phyloP scores from a whole-genome alignment of 352 stramenopile genomes.

The Ophiocytium majus region DNA sequence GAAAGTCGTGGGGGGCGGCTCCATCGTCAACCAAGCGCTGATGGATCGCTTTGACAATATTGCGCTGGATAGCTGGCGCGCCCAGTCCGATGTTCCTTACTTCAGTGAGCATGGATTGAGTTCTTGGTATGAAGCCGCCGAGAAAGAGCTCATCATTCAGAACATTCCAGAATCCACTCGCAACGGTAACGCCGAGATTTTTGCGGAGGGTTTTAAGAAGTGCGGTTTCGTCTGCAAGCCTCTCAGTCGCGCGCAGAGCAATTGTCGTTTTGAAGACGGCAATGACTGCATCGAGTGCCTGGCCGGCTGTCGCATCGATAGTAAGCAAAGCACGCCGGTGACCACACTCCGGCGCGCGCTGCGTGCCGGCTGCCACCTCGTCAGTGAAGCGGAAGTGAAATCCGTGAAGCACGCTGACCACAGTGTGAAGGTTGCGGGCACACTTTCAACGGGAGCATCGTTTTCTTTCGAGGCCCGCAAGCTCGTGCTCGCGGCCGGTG shows the following conservation, averaged over 20 bases:
- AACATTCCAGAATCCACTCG: not conserved
- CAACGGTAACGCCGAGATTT: not conserved
- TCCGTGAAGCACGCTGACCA: not conserved
- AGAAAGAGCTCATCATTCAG: not conserved
- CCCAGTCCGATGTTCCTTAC: not conserved
- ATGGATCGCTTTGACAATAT: not conserved
- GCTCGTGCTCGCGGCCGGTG: not conserved
- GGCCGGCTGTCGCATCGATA: not conserved
- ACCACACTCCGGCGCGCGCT: not conserved
- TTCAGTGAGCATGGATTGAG: too few species aligned
- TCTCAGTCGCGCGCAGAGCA: not conserved
- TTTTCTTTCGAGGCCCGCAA: not conserved
- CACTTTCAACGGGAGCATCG: not conserved
- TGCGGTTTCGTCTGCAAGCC: not conserved
- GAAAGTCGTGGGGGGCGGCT: not conserved
- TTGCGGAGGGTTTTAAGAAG: conserved; percentile 3
- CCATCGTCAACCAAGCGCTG: conserved; percentile 1
- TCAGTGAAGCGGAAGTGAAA: not conserved
- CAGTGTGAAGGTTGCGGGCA: not conserved
- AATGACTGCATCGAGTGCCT: conserved; percentile 9
- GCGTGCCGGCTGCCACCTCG: not conserved
- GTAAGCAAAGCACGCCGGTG: not conserved
- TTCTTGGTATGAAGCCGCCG: not conserved
- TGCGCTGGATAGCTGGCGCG: not conserved
- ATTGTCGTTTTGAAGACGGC: not conserved